phyloP scores from a whole-genome alignment of 257 asterid genomes.

The Solanum medicagineum region DNA sequence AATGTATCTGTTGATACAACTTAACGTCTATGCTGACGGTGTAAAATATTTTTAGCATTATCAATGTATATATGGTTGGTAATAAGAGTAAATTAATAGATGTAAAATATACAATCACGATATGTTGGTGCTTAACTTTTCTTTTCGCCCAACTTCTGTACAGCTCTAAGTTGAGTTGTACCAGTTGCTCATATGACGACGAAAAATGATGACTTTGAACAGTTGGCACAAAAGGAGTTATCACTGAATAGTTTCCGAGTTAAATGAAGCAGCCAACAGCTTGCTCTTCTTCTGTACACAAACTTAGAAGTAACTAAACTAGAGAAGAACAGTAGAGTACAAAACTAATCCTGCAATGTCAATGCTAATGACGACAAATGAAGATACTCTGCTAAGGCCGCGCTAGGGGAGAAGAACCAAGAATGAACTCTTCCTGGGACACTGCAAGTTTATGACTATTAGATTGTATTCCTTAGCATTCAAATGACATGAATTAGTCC shows the following conservation, averaged over 20 bases:
- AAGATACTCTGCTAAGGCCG: background rate
- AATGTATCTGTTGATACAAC: background rate
- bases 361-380: background rate
- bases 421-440: background rate
- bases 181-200: background rate
- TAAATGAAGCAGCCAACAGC: background rate
- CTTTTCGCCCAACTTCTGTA: background rate
- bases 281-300: background rate
- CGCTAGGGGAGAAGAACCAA: background rate
- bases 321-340: background rate
- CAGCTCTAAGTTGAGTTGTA: background rate
- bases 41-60: background rate
- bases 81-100: too few relatives aligned
- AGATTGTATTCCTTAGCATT: background rate
- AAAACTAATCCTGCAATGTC: background rate
- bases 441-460: background rate
- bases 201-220: background rate
- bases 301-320: background rate
- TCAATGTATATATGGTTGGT: background rate
- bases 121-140: background rate
- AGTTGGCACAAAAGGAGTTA: background rate
- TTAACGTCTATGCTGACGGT: background rate
- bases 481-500: background rate
- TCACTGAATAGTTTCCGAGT: background rate
- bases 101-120: background rate